Percentiles rank a stretch among this genome's conserved stretches.
phyloP scores from a whole-genome alignment of 441 rosid genomes.

The Isatis lusitanica region DNA sequence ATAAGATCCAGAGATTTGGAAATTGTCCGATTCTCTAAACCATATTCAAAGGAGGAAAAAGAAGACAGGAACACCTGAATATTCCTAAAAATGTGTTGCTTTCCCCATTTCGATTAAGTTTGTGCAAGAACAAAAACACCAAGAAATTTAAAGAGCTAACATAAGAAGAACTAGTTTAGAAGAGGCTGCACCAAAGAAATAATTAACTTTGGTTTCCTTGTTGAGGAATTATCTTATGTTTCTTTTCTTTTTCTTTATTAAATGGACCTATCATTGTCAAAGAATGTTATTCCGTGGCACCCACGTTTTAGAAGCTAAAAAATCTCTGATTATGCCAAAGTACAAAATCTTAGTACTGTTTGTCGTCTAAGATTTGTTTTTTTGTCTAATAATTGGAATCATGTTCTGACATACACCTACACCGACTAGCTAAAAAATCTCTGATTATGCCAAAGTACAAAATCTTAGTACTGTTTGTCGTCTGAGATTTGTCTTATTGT shows the following conservation, averaged over 20 bases:
- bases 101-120: slow-evolving; percentile 16
- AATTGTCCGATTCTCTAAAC: slow-evolving; percentile 32
- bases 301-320: slow-evolving; percentile 1
- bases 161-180: background rate
- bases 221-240: background rate
- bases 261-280: slow-evolving; percentile 8
- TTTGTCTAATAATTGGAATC: slow-evolving; percentile 29
- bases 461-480: slow-evolving; percentile 22
- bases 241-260: background rate
- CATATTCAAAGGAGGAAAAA: slow-evolving; percentile 29
- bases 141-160: slow-evolving; percentile 5
- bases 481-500: slow-evolving; percentile 27
- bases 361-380: slow-evolving; percentile 24
- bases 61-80: slow-evolving; percentile 41
- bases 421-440: slow-evolving; percentile 26
- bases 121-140: background rate
- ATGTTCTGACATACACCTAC: slow-evolving; percentile 36
- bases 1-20: slow-evolving; percentile 34
- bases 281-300: slow-evolving; percentile 34
- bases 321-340: slow-evolving; percentile 31
- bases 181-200: background rate
- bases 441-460: slow-evolving; percentile 30
- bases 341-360: slow-evolving; percentile 26
- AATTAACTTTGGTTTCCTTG: background rate
- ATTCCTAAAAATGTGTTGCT: slow-evolving; percentile 4